These are phyloP conservation scores for Diaporthe citriasiana DNA, from an alignment of 2,329 filamentous ascomycete species.

Conservation along the genomic window DNA sequence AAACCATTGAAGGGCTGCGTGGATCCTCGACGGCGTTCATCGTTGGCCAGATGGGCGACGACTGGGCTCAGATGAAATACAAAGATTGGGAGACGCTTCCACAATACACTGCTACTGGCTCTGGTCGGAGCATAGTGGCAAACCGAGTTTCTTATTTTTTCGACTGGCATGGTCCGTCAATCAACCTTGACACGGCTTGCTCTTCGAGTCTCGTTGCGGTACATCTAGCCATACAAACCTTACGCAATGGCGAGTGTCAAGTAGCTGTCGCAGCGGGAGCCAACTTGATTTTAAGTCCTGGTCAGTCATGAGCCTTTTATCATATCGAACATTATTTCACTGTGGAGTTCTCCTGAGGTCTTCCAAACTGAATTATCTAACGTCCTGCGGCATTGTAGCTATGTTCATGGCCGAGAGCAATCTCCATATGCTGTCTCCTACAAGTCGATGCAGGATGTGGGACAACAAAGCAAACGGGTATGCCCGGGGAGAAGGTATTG, in stretches of 20 bases:
- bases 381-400: too few species aligned
- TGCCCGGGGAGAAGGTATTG: not conserved
- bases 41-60: constrained; percentile 45
- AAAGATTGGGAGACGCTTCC: constrained; percentile 42
- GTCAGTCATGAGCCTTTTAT: too few species aligned
- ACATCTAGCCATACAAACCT: too few species aligned
- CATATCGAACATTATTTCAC: too few species aligned
- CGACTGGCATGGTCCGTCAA: too few species aligned
- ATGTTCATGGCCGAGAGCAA: not conserved
- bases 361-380: too few species aligned
- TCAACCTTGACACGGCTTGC: too few species aligned
- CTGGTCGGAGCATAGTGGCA: constrained; percentile 48
- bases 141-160: constrained; percentile 54
- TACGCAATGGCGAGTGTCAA: too few species aligned
- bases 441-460: not conserved
- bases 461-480: not conserved
- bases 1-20: constrained; percentile 42
- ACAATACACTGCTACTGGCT: constrained; percentile 52
- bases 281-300: too few species aligned
- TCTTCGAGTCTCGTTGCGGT: too few species aligned
- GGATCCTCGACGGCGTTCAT: constrained; percentile 49
- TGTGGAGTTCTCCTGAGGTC: too few species aligned
- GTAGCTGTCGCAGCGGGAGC: too few species aligned
- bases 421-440: not conserved
- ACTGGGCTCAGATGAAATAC: constrained; percentile 44